Conservation (phyloP, 139 green algal species). For the Monoraphidium neglectum region DNA sequence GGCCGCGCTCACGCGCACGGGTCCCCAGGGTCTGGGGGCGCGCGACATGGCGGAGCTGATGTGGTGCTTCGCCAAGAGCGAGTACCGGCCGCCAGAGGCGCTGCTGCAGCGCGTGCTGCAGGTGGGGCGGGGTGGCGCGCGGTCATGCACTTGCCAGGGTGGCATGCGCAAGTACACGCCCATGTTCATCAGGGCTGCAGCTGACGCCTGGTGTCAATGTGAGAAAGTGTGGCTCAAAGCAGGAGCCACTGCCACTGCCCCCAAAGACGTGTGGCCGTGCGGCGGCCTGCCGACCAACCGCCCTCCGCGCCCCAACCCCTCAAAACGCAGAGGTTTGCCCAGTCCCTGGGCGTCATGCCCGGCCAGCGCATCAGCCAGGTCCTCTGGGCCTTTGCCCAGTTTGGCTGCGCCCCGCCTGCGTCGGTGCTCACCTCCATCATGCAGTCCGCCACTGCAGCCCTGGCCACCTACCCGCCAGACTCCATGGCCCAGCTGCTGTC, state of each 20-base stretch:
- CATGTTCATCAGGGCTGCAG: too few relatives aligned
- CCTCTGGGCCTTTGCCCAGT: conserved; percentile 21
- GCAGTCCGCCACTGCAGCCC: neutral
- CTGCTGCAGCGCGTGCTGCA: conserved; percentile 22
- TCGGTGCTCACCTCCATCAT: conserved; percentile 7
- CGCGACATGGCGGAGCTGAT: neutral
- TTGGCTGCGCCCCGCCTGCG: conserved; percentile 5
- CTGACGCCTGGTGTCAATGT: too few relatives aligned
- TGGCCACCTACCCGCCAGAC: conserved; percentile 4
- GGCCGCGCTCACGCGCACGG: too few relatives aligned
- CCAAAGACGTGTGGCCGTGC: too few relatives aligned
- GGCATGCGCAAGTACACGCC: too few relatives aligned
- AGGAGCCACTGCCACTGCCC: too few relatives aligned
- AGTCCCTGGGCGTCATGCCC: neutral
- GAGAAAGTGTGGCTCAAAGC: too few relatives aligned
- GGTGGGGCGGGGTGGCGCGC: neutral
- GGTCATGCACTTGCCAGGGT: too few relatives aligned
- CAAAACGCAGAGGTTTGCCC: too few relatives aligned
- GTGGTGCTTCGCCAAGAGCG: conserved; percentile 25
- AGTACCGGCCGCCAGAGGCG: conserved; percentile 12
- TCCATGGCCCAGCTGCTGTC: conserved; percentile 1
- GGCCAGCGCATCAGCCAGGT: conserved; percentile 10
- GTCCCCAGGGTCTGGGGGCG: too few relatives aligned
- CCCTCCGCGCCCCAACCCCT: too few relatives aligned
- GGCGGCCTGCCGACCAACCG: too few relatives aligned